Evolutionary conservation across 371 early-diverging fungal species (phyloP), one percentile per base, ranked within the genome.

Genomic region (Mucor mucedo): DNA sequence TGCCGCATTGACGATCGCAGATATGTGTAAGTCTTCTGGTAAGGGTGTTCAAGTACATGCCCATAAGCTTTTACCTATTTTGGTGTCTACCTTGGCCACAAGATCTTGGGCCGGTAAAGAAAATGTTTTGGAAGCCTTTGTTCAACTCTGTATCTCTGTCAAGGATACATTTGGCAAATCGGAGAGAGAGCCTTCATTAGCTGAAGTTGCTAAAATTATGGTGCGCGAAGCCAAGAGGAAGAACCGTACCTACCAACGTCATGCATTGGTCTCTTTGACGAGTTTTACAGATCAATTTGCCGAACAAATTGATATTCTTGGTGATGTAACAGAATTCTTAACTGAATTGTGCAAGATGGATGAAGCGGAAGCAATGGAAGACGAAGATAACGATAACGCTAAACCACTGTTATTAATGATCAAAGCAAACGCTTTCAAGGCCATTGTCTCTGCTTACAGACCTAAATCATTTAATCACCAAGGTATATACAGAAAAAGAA

Each of bases 61-160:
- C 55, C 76, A 79, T 8, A 65, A 71, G 21, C 65, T 88, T 8
- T 60, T 95, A 42, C 88, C 89, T 2, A 62, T 90, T 14, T 76
- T 95, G 59, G 64, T 87, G 1, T 78, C 86, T 10, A 85, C 90
- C 0, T 72, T 94, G 4, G 73, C 86, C 0, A 93, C 95, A 4
- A 78, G 95, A 38, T 87, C 91, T 1, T 96, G 95, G 95, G 88
- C 87, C 2, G 97, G 96, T 35, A 96, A 95, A 70, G 95, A 95
- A 62, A 77, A 82, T 28, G 87, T 95, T 4, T 75, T 95, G 29
- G 89, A 88, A 44, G 85, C 91, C 4, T 80, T 95, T 63, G 86
- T 86, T 2, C 77, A 78, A 13, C 68, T 91, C 1, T 82, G 85
- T 14, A 69, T 88, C 8, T 84, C 85, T 0, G 74, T 84, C 49